A percentile compares a stretch with the other conserved stretches of the same genome.
These are phyloP conservation scores for Coemansia sp. DNA, from an alignment of 192 early-diverging fungal species.

Conservation along the genomic window DNA sequence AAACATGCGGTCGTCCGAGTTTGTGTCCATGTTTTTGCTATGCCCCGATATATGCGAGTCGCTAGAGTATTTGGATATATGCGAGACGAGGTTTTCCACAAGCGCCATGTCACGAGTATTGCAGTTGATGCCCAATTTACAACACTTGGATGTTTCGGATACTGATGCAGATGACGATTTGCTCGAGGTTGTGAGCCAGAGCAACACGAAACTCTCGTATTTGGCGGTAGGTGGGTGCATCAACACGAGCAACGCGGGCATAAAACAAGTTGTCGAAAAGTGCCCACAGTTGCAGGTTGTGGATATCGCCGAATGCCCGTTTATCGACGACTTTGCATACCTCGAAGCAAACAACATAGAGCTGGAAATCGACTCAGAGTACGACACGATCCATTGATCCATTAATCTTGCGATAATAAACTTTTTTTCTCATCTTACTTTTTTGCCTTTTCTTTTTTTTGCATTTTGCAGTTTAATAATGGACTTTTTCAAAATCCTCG, in stretches of 20 bases:
- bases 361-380: background rate
- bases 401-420: background rate
- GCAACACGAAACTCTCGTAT: background rate
- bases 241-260: background rate
- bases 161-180: background rate
- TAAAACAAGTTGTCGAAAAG: background rate
- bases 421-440: background rate
- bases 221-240: background rate
- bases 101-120: background rate
- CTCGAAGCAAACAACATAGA: background rate
- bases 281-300: background rate
- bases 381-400: background rate
- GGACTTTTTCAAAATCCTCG: slow-evolving; percentile 86
- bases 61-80: slow-evolving; percentile 3
- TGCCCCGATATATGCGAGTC: background rate
- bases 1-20: background rate
- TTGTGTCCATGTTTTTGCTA: background rate
- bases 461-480: slow-evolving; percentile 15
- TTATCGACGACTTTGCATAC: background rate
- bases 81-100: background rate
- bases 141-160: background rate
- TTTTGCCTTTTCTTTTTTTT: background rate
- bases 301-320: background rate
- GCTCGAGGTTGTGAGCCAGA: background rate
- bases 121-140: background rate